phyloP scores from a whole-genome alignment of 2,329 filamentous ascomycete species.

The Chaetomium strumarium region DNA sequence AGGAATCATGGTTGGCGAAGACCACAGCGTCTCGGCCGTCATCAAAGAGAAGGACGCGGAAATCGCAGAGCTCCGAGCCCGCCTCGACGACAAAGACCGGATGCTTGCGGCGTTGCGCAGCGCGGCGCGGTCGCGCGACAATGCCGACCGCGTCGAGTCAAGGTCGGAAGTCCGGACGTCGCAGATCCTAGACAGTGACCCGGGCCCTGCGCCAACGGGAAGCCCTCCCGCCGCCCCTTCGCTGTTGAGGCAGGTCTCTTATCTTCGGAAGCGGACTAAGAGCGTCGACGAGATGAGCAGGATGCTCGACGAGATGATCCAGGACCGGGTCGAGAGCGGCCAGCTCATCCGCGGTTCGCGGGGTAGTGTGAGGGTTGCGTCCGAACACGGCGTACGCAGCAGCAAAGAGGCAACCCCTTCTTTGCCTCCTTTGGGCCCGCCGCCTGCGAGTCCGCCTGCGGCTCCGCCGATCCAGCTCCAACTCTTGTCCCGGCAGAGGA shows the following conservation, averaged over 20 bases:
- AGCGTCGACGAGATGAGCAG: constrained; percentile 89
- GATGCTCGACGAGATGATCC: constrained; percentile 95
- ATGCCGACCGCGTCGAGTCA: constrained; percentile 53
- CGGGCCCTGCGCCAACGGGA: constrained; percentile 26
- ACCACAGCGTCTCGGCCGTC: constrained; percentile 65
- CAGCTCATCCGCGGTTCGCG: constrained; percentile 61
- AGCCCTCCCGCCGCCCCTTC: constrained; percentile 26
- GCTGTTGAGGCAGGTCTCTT: constrained; percentile 27
- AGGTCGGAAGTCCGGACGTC: constrained; percentile 28
- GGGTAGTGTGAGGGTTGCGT: constrained; percentile 59
- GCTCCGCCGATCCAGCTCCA: constrained; percentile 27
- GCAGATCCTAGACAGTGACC: constrained; percentile 30
- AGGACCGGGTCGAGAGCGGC: constrained; percentile 74
- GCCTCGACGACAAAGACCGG: constrained; percentile 88
- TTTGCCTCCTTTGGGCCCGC: constrained; percentile 24
- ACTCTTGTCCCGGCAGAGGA: constrained; percentile 24
- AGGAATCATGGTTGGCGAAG: constrained; percentile 67
- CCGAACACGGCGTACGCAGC: constrained; percentile 34
- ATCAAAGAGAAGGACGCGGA: constrained; percentile 88
- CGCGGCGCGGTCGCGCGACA: constrained; percentile 78
- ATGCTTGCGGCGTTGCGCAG: constrained; percentile 85
- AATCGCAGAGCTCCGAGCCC: constrained; percentile 82
- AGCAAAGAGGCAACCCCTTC: constrained; percentile 20
- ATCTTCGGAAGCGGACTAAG: constrained; percentile 48
- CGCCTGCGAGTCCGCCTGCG: background rate